Evolutionary conservation across 345 rosid genomes (phyloP).

Genomic region (Eucalyptus tenuipes): DNA sequence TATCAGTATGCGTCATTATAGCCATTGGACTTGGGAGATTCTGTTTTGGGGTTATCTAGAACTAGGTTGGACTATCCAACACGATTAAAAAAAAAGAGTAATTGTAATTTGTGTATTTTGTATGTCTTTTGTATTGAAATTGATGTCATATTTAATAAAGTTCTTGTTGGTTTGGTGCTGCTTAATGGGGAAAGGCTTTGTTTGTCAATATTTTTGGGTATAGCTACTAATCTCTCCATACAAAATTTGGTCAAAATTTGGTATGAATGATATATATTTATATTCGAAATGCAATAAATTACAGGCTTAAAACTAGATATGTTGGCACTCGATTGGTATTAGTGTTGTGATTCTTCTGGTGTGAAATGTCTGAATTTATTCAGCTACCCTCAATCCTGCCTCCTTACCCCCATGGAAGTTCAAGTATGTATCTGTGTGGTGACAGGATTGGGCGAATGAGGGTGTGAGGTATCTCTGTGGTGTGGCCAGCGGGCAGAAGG

Average conservation of each 20-base stretch:
- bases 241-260: not conserved
- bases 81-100: not conserved
- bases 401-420: not conserved
- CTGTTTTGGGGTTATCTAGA: not conserved
- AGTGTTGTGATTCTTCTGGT: not conserved
- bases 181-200: not conserved
- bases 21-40: not conserved
- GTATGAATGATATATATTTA: not conserved
- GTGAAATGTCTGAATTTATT: not conserved
- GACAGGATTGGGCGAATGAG: conserved; percentile 4
- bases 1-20: not conserved
- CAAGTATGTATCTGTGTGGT: not conserved
- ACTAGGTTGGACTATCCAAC: not conserved
- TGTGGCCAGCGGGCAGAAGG: not conserved
- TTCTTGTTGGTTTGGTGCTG: not conserved
- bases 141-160: not conserved
- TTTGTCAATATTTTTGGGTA: not conserved
- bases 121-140: not conserved
- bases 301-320: not conserved
- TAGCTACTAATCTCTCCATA: not conserved
- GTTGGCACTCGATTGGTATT: not conserved
- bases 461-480: conserved; percentile 4
- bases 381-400: not conserved
- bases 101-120: not conserved
- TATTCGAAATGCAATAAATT: not conserved